Conservation (phyloP, 257 asterid genomes). For the Ilex asprella region DNA sequence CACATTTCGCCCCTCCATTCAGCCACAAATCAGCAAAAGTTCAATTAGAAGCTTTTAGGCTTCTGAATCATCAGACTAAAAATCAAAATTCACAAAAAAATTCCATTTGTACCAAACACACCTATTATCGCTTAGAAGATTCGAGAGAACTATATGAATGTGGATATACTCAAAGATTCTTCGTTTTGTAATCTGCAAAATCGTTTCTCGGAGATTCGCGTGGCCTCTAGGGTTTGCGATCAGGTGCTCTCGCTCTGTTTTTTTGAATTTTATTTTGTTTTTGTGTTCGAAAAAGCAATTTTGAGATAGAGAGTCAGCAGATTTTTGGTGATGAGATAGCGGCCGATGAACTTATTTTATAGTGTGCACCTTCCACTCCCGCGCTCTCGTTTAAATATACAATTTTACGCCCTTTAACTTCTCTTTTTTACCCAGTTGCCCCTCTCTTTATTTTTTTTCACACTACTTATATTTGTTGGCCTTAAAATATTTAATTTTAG, state of each 20-base stretch:
- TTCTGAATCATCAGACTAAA: too few relatives aligned
- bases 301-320: constrained; percentile 33
- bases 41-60: too few relatives aligned
- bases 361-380: constrained; percentile 21
- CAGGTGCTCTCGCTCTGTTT: constrained; percentile 15
- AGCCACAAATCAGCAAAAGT: not conserved
- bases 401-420: not conserved
- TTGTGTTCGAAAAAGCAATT: constrained; percentile 13
- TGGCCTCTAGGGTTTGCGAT: constrained; percentile 42
- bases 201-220: constrained; percentile 20
- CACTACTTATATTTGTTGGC: too few relatives aligned
- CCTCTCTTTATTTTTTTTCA: not conserved
- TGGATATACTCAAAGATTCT: constrained; percentile 16
- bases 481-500: too few relatives aligned
- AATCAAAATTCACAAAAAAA: too few relatives aligned
- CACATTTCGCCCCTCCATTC: constrained; percentile 10
- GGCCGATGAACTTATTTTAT: constrained; percentile 33
- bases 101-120: too few relatives aligned
- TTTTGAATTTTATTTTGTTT: not conserved
- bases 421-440: not conserved
- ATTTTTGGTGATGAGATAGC: constrained; percentile 30
- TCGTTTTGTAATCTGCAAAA: constrained; percentile 40
- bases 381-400: constrained; percentile 4
- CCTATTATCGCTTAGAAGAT: too few relatives aligned
- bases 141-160: not conserved